A percentile compares a stretch with the other conserved stretches of the same genome.
Conservation (phyloP, 176 grass and related monocot genomes). For the Ensete glaucum region DNA sequence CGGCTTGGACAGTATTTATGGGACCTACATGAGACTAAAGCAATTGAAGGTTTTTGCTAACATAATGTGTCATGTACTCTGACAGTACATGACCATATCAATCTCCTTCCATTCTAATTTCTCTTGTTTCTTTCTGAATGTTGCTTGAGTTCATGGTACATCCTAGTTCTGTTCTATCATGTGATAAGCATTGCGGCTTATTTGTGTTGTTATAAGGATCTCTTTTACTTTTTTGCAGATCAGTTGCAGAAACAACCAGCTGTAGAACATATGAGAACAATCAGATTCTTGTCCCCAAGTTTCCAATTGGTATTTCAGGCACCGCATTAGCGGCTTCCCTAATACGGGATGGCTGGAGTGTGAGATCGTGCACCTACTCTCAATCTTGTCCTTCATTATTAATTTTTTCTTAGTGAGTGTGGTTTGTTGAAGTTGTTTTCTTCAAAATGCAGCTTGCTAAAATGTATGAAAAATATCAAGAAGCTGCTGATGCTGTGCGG, state of each 20-base stretch:
- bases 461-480: constrained; percentile 99
- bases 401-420: constrained; percentile 14
- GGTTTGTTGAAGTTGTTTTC: constrained; percentile 21
- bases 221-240: constrained; percentile 24
- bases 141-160: neutral
- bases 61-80: no score
- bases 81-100: no score
- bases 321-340: constrained; percentile 95
- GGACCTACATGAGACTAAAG: no score
- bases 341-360: constrained; percentile 95
- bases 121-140: neutral
- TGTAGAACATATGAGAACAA: constrained; percentile 30
- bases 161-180: neutral
- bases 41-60: no score
- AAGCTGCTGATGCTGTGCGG: constrained; percentile 79
- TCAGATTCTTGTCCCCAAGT: constrained; percentile 63
- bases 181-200: neutral
- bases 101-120: no score
- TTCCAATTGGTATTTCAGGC: constrained; percentile 75
- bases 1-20: no score
- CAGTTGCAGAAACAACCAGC: constrained; percentile 30
- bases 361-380: constrained; percentile 30
- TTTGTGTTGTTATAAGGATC: neutral
- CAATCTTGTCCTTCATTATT: neutral
- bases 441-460: constrained; percentile 62